Evolutionary conservation across 2,329 filamentous ascomycete species (phyloP).

Genomic region (Botrytis fabae): DNA sequence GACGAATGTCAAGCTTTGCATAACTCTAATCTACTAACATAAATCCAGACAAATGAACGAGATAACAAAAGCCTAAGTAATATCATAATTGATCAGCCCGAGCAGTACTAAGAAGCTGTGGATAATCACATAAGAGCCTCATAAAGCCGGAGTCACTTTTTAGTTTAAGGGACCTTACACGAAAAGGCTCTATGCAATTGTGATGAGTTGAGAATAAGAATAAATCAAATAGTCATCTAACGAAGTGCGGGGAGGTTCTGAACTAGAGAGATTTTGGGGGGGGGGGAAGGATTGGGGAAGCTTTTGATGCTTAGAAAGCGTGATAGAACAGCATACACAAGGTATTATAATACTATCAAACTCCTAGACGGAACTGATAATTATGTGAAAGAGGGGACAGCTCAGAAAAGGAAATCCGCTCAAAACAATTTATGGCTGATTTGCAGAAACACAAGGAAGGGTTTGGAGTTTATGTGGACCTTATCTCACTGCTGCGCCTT

Average conservation of each 20-base stretch:
- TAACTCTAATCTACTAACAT: no score
- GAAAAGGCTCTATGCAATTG: not conserved
- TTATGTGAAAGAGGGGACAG: not conserved
- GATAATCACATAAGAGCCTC: not conserved
- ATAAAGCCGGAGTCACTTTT: not conserved
- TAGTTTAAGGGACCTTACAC: not conserved
- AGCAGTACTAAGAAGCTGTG: no score
- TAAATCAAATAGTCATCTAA: not conserved
- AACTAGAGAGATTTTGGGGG: not conserved
- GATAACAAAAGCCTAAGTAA: no score
- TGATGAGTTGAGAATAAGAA: not conserved
- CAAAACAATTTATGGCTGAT: not conserved
- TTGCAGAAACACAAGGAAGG: not conserved
- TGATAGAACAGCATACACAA: not conserved
- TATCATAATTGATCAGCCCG: no score
- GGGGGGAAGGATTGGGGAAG: not conserved
- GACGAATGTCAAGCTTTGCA: no score
- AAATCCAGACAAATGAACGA: no score
- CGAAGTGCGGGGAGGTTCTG: not conserved
- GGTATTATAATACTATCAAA: fast-evolving
- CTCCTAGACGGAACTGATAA: not conserved
- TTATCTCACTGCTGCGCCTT: not conserved
- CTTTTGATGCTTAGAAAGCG: not conserved
- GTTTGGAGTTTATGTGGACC: not conserved
- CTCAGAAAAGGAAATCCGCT: not conserved